Evolutionary conservation across 768 basidiomycete genomes (phyloP), one percentile per base, ranked within the genome.

Genomic region (Tylopilus felleus): DNA sequence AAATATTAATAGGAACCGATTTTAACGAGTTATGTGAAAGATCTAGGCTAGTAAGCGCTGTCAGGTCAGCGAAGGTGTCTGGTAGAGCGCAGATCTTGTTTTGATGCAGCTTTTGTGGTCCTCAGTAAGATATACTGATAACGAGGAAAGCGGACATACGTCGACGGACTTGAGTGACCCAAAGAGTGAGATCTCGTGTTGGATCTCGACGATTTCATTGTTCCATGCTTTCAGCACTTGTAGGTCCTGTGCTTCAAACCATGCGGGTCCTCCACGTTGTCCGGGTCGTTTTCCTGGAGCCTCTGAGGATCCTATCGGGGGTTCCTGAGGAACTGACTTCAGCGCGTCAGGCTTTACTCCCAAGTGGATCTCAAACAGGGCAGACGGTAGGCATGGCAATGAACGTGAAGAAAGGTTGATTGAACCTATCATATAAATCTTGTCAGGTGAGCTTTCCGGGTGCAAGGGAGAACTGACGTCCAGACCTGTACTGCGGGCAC

Each of bases 191-290:
- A 93, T 85, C 66, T 93, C 91, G 22, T 83, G 84, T 59, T 92
- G 90, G 27, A 93, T 77, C 63, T 89, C 87, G 17, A 79, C 58
- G 39, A 93, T 91, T 19, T 86, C 84, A 61, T 93, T 93, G 62
- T 84, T 86, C 81, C 86, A 86, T 16, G 83, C 84, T 65, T 90
- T 92, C 40, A 93, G 71, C 5, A 87, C 73, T 35, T 81, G 79
- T 21, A 93, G 71, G 69, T 93, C 90, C 64, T 88, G 85, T 1
- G 86, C 86, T 65, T 92, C 90, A 60, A 84, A 93, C 88, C 90
- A 90, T 1, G 86, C 76, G 13, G 86, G 82, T 21, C 63, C 60
- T 45, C 76, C 72, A 29, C 71, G 73, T 49, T 77, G 74, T 29
- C 72, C 74, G 9, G 74, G 68, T 40, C 74, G 74, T 52, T 72